phyloP scores from a whole-genome alignment of 1,139 yeast species.

The Debaryomyces sp. region DNA sequence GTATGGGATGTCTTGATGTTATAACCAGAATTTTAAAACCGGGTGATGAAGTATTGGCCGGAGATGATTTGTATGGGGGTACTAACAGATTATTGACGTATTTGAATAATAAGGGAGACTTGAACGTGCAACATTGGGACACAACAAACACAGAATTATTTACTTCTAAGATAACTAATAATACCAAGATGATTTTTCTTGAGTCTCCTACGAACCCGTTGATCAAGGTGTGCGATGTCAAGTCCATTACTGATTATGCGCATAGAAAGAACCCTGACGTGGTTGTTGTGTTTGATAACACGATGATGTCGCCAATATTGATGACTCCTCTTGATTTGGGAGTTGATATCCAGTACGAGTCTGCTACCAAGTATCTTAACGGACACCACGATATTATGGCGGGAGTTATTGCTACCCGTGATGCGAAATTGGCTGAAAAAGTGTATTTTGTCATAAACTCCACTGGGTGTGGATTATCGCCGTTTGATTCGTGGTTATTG shows the following conservation, averaged over 20 bases:
- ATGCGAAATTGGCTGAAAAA: constrained; percentile 63
- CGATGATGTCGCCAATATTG: constrained; percentile 91
- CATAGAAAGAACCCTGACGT: constrained; percentile 69
- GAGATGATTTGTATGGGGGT: constrained; percentile 93
- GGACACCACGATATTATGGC: constrained; percentile 98
- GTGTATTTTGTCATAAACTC: constrained; percentile 81
- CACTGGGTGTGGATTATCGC: constrained; percentile 88
- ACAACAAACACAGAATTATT: constrained; percentile 72
- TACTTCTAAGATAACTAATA: constrained; percentile 49
- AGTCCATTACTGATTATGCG: constrained; percentile 63
- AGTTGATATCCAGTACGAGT: constrained; percentile 88
- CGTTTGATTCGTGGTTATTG: constrained; percentile 88
- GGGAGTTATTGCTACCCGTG: constrained; percentile 78
- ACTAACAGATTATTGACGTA: constrained; percentile 83
- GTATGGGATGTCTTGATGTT: constrained; percentile 92
- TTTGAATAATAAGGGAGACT: constrained; percentile 65
- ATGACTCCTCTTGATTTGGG: constrained; percentile 86
- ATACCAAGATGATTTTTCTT: constrained; percentile 74
- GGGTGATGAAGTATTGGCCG: constrained; percentile 87
- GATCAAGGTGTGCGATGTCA: constrained; percentile 82
- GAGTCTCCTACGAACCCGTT: constrained; percentile 94
- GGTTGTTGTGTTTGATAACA: constrained; percentile 85
- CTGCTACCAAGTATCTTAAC: constrained; percentile 87
- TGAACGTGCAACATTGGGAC: constrained; percentile 76
- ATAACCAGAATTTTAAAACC: constrained; percentile 72